phyloP scores from a whole-genome alignment of 257 asterid genomes.

The Plectranthus barbatus region DNA sequence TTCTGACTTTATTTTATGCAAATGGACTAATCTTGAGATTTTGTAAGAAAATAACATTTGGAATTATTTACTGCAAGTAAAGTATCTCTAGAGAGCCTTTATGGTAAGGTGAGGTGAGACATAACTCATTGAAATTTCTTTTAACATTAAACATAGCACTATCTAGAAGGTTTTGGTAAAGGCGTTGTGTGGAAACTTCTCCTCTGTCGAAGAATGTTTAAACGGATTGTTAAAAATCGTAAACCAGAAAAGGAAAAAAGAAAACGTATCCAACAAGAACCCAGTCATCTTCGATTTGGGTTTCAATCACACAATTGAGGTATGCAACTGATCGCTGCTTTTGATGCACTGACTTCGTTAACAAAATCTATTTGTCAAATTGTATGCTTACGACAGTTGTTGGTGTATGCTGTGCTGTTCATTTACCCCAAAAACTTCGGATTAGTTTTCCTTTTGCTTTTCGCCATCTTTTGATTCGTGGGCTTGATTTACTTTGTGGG shows the following conservation, averaged over 20 bases:
- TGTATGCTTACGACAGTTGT: background rate
- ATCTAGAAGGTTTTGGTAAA: constrained; percentile 2
- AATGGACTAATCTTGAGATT: too few relatives aligned
- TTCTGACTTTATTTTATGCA: too few relatives aligned
- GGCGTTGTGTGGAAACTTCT: background rate
- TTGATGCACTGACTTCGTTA: background rate
- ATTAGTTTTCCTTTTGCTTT: background rate
- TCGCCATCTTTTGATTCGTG: background rate
- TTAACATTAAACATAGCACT: too few relatives aligned
- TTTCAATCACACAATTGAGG: constrained; percentile 12
- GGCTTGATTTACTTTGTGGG: background rate
- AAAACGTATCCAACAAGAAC: background rate
- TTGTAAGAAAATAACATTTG: background rate
- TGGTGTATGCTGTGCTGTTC: background rate
- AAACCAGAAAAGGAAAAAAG: background rate
- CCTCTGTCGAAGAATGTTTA: background rate
- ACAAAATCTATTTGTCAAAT: background rate
- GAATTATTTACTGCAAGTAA: background rate
- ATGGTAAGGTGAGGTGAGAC: too few relatives aligned
- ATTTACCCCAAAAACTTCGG: background rate
- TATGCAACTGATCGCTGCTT: background rate
- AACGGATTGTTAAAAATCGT: background rate
- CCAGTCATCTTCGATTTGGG: background rate
- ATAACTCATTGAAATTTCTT: too few relatives aligned
- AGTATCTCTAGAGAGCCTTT: too few relatives aligned